A percentile compares a stretch with the other conserved stretches of the same genome.
Evolutionary conservation across 306 rosid genomes (phyloP).

Genomic region (Pyrus betulifolia): DNA sequence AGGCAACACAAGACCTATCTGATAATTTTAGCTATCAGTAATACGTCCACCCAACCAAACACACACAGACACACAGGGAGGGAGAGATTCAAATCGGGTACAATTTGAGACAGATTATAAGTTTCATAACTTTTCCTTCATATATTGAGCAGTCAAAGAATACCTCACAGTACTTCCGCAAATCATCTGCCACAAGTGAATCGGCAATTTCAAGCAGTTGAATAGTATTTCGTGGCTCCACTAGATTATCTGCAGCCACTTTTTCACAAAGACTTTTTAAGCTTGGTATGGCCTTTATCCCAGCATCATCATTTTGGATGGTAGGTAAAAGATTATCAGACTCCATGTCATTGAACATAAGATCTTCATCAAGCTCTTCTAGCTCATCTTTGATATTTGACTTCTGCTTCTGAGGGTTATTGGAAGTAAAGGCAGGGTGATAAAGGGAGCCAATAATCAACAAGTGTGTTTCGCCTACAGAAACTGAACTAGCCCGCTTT

Average conservation of each 20-base stretch:
- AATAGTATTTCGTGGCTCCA: slow-evolving; percentile 91
- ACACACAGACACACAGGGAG: too few species aligned
- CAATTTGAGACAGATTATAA: not conserved
- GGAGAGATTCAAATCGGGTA: not conserved
- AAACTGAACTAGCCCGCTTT: slow-evolving; percentile 80
- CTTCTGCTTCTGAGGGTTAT: slow-evolving; percentile 32
- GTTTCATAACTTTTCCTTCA: not conserved
- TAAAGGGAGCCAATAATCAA: slow-evolving; percentile 71
- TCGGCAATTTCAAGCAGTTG: slow-evolving; percentile 88
- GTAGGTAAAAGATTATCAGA: slow-evolving; percentile 22
- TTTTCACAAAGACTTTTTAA: slow-evolving; percentile 83
- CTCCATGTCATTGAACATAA: slow-evolving; percentile 51
- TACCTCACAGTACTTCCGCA: slow-evolving; percentile 90
- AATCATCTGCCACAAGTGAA: slow-evolving; percentile 68
- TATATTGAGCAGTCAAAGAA: not conserved
- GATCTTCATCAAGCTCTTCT: slow-evolving; percentile 60
- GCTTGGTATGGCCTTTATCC: slow-evolving; percentile 47
- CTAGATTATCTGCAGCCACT: slow-evolving; percentile 74
- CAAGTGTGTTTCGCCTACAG: slow-evolving; percentile 90
- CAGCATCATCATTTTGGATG: slow-evolving; percentile 29
- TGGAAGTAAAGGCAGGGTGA: slow-evolving; percentile 60
- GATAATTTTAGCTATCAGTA: not conserved
- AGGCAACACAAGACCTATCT: not conserved
- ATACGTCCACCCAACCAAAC: not conserved
- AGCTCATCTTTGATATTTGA: slow-evolving; percentile 32